Conservation (phyloP, 768 basidiomycete genomes). For the Rubroboletus pulcherrimus region DNA sequence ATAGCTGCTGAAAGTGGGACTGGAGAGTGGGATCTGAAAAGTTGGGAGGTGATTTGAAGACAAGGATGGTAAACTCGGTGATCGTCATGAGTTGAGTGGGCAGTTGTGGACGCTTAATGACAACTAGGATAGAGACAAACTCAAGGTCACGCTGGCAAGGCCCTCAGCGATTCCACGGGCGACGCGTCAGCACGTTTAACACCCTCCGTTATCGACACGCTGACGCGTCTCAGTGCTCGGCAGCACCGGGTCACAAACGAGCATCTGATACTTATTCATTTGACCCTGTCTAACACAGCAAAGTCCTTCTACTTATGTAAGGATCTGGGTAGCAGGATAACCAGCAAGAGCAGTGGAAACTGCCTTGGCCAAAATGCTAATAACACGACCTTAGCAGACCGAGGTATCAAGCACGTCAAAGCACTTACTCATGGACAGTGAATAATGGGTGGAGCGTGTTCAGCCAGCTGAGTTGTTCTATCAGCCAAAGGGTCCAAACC, state of each 20-base stretch:
- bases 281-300: neutral
- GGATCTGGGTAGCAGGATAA: constrained; percentile 19
- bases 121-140: neutral
- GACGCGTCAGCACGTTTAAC: constrained; percentile 6
- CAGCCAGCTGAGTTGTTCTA: constrained; percentile 44
- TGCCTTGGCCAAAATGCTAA: constrained; percentile 50
- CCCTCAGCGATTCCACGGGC: no score
- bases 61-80: constrained; percentile 41
- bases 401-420: neutral
- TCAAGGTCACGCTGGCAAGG: neutral
- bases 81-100: constrained; percentile 33
- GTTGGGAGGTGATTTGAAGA: constrained; percentile 30
- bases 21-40: constrained; percentile 28
- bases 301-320: constrained; percentile 3
- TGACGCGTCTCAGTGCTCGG: neutral
- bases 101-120: neutral
- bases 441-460: constrained; percentile 60
- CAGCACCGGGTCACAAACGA: neutral
- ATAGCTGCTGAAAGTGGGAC: constrained; percentile 30
- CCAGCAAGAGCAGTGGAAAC: constrained; percentile 44
- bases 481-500: neutral
- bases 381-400: neutral
- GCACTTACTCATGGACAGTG: constrained; percentile 55
- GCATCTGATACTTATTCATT: neutral
- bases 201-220: neutral